Evolutionary conservation across 352 stramenopile genomes (phyloP).

Genomic region (Phytophthora boehmeriae): DNA sequence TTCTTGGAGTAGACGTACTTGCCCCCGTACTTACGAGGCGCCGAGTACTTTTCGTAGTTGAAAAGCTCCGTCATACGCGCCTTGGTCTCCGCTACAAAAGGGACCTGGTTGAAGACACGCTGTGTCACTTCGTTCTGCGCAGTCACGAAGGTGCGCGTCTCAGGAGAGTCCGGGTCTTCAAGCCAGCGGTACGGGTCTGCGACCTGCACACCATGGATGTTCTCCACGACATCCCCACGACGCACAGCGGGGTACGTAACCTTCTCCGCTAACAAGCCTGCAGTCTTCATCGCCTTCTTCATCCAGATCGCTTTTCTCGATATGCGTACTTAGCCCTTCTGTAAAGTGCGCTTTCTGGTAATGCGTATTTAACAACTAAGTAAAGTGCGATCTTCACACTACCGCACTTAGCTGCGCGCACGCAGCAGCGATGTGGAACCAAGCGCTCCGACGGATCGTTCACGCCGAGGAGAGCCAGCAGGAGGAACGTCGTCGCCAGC

Average conservation of each 20-base stretch:
- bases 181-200: slow-evolving; percentile 79
- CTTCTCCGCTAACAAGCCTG: slow-evolving; percentile 32
- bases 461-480: slow-evolving; percentile 34
- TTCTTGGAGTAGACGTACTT: slow-evolving; percentile 91
- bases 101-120: slow-evolving; percentile 65
- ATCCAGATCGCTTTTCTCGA: slow-evolving; percentile 9
- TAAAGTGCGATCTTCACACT: too few species aligned
- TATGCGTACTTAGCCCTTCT: too few species aligned
- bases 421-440: slow-evolving; percentile 52
- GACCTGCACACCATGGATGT: slow-evolving; percentile 62
- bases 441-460: slow-evolving; percentile 35
- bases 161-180: slow-evolving; percentile 77
- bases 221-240: slow-evolving; percentile 54
- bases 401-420: too few species aligned
- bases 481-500: slow-evolving; percentile 31
- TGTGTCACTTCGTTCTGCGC: slow-evolving; percentile 77
- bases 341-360: neutral
- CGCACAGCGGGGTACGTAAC: slow-evolving; percentile 59
- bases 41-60: slow-evolving; percentile 90
- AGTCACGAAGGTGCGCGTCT: slow-evolving; percentile 83
- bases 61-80: slow-evolving; percentile 83
- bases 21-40: slow-evolving; percentile 68
- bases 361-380: too few species aligned
- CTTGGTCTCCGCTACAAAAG: slow-evolving; percentile 76
- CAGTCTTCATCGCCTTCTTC: slow-evolving; percentile 38